phyloP scores from a whole-genome alignment of 1,139 yeast genomes.

The Scheffersomyces parashehatae region DNA sequence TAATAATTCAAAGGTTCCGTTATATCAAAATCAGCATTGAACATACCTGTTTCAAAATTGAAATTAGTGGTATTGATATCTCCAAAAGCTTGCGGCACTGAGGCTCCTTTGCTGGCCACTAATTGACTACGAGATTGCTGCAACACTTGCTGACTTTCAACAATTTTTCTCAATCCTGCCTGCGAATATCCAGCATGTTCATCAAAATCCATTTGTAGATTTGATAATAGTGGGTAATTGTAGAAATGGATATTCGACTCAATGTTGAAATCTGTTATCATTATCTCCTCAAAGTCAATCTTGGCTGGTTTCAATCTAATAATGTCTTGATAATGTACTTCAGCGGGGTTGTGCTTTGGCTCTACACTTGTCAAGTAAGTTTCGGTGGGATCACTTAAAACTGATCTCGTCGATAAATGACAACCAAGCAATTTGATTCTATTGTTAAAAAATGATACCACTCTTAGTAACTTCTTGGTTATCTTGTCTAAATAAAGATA shows the following conservation, averaged over 20 bases:
- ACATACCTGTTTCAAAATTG: slow-evolving; percentile 24
- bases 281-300: slow-evolving; percentile 21
- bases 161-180: slow-evolving; percentile 11
- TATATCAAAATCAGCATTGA: slow-evolving; percentile 29
- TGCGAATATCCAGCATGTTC: slow-evolving; percentile 2
- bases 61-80: slow-evolving; percentile 15
- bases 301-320: slow-evolving; percentile 25
- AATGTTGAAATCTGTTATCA: slow-evolving; percentile 18
- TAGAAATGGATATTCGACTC: slow-evolving; percentile 17
- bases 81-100: slow-evolving; percentile 7
- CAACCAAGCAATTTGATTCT: slow-evolving; percentile 29
- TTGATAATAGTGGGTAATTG: slow-evolving; percentile 27
- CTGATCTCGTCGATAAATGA: slow-evolving; percentile 21
- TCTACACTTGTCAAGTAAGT: slow-evolving; percentile 17
- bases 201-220: slow-evolving; percentile 10
- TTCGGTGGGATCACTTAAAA: slow-evolving; percentile 15
- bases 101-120: slow-evolving; percentile 2
- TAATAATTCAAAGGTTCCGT: slow-evolving; percentile 18
- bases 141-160: slow-evolving; percentile 1
- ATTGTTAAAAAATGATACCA: slow-evolving; percentile 30
- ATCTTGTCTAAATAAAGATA: slow-evolving; percentile 10
- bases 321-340: slow-evolving; percentile 18
- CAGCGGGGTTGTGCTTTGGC: slow-evolving; percentile 2
- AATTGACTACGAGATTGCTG: slow-evolving; percentile 1
- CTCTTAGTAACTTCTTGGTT: slow-evolving; percentile 23